Percentiles rank a stretch among this genome's conserved stretches.
Evolutionary conservation across 192 early-diverging fungal genomes (phyloP).

Genomic region (Paraglomus brasilianum): DNA sequence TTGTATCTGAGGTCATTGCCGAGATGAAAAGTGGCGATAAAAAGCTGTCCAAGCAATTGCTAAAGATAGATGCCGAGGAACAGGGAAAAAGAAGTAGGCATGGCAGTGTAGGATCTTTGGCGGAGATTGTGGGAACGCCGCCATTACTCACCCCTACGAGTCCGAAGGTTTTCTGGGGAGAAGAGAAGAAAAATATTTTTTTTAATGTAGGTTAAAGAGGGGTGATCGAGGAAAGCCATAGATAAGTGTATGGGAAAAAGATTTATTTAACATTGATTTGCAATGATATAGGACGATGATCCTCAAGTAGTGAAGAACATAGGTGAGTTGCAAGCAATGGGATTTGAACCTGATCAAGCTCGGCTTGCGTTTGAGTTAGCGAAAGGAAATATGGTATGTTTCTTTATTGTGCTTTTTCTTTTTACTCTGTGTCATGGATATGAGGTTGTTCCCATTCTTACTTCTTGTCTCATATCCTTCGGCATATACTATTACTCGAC

Average conservation of each 20-base stretch:
- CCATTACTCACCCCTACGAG: constrained; percentile 9
- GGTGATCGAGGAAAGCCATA: background rate
- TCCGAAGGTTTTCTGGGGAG: constrained; percentile 1
- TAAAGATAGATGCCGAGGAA: background rate
- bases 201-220: constrained; percentile 12
- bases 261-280: background rate
- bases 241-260: too few species aligned
- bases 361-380: constrained; percentile 57
- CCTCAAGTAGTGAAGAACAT: constrained; percentile 39
- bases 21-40: constrained; percentile 33
- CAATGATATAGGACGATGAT: constrained; percentile 31
- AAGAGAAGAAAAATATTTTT: constrained; percentile 17
- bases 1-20: constrained; percentile 47
- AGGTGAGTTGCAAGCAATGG: constrained; percentile 65
- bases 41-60: constrained; percentile 20
- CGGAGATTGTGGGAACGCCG: constrained; percentile 12
- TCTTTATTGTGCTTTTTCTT: background rate
- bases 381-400: constrained; percentile 51
- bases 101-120: constrained; percentile 22
- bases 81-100: background rate
- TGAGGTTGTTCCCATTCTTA: background rate
- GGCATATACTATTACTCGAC: background rate
- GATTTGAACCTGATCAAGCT: constrained; percentile 60
- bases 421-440: background rate
- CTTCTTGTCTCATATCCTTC: background rate